Conservation (phyloP, 305 asterid species). For the Rubia balearica region DNA sequence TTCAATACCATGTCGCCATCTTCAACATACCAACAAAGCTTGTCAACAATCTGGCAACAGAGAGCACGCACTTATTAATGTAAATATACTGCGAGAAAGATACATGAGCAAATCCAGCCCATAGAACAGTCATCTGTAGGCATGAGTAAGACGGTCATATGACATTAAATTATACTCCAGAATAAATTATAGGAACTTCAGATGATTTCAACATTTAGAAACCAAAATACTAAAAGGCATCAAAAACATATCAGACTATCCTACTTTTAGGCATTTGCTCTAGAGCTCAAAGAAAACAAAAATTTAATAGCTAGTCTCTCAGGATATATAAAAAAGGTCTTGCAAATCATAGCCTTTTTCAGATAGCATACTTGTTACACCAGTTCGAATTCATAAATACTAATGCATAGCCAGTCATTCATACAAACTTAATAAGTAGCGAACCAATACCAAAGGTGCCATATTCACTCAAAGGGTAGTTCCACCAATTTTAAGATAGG, state of each 20-base stretch:
- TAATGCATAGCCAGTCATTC: neutral
- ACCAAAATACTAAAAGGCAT: neutral
- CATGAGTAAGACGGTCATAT: neutral
- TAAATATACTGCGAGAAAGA: neutral
- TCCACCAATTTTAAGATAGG: neutral
- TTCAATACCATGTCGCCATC: slow-evolving; percentile 78
- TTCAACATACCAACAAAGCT: slow-evolving; percentile 69
- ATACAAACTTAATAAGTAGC: neutral
- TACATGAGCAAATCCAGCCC: neutral
- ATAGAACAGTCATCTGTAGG: neutral
- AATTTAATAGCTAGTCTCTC: neutral
- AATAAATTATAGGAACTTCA: neutral
- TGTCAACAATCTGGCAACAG: slow-evolving; percentile 61
- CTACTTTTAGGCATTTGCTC: neutral
- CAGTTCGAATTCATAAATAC: neutral
- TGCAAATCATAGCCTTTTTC: neutral
- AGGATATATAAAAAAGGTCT: neutral
- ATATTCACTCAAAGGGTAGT: neutral
- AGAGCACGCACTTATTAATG: slow-evolving; percentile 16
- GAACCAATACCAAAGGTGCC: neutral
- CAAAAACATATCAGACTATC: neutral
- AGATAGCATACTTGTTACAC: neutral
- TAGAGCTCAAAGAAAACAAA: neutral
- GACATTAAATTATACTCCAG: no score
- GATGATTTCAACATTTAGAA: neutral